A percentile compares a stretch with the other conserved stretches of the same genome.
Conservation (phyloP, 192 early-diverging fungal genomes). For the Glomus cerebriforme region DNA sequence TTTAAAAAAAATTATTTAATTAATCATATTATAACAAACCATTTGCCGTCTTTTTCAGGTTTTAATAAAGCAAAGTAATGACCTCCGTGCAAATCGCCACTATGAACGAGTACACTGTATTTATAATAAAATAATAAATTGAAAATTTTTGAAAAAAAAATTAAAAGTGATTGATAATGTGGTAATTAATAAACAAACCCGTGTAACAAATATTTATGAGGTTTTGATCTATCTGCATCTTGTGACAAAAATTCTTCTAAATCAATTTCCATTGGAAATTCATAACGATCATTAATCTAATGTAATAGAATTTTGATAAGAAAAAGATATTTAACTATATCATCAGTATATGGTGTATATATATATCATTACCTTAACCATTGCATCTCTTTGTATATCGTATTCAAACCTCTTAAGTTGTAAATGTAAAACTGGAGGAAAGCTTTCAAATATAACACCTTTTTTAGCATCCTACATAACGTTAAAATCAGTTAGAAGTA, state of each 20-base stretch:
- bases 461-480: slow-evolving; percentile 78
- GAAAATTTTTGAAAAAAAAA: neutral
- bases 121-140: neutral
- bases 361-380: slow-evolving; percentile 72
- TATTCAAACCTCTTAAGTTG: slow-evolving; percentile 99
- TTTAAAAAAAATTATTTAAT: neutral
- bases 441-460: slow-evolving; percentile 90
- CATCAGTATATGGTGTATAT: neutral
- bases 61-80: slow-evolving; percentile 94
- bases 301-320: neutral
- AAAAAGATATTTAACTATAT: neutral
- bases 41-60: slow-evolving; percentile 75
- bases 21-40: slow-evolving; percentile 51
- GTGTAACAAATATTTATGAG: slow-evolving; percentile 83
- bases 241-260: slow-evolving; percentile 78
- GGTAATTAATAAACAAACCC: slow-evolving; percentile 56
- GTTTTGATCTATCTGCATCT: slow-evolving; percentile 60
- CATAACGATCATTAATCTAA: slow-evolving; percentile 91
- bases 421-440: slow-evolving; percentile 94
- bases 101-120: slow-evolving; percentile 89
- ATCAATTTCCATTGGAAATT: slow-evolving; percentile 88
- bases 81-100: slow-evolving; percentile 89
- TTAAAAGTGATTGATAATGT: neutral
- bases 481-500: neutral
- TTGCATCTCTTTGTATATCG: slow-evolving; percentile 84